Evolutionary conservation across 2,329 filamentous ascomycete genomes (phyloP).

Genomic region (Scedosporium aurantiacum): DNA sequence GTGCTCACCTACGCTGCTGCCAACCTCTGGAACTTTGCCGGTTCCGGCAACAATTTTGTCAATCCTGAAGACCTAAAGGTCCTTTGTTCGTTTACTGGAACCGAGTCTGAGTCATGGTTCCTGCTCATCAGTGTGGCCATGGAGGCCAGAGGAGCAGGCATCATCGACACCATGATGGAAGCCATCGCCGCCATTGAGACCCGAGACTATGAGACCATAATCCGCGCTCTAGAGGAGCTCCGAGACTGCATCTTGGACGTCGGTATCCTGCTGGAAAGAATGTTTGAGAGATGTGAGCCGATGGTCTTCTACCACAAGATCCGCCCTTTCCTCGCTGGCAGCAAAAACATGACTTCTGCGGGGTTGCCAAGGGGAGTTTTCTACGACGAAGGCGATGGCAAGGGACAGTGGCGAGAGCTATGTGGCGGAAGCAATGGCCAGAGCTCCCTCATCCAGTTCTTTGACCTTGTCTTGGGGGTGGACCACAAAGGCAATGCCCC

Average conservation of each 20-base stretch:
- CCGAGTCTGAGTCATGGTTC: constrained; percentile 89
- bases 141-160: constrained; percentile 65
- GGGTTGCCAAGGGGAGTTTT: constrained; percentile 75
- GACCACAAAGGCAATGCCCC: constrained; percentile 47
- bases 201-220: constrained; percentile 50
- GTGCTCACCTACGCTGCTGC: constrained; percentile 84
- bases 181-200: constrained; percentile 60
- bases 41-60: constrained; percentile 41
- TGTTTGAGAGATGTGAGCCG: constrained; percentile 84
- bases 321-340: constrained; percentile 78
- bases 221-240: constrained; percentile 52
- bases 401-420: constrained; percentile 60
- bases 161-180: constrained; percentile 66
- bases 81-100: constrained; percentile 77
- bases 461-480: constrained; percentile 76
- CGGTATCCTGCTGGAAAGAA: constrained; percentile 57
- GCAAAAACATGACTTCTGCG: constrained; percentile 81
- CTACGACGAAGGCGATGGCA: constrained; percentile 64
- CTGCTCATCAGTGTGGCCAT: constrained; percentile 83
- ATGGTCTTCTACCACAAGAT: constrained; percentile 84
- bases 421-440: constrained; percentile 92
- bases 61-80: constrained; percentile 59
- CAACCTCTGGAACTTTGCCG: constrained; percentile 82
- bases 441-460: constrained; percentile 84
- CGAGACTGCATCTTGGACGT: constrained; percentile 58